Evolutionary conservation across 176 grass and related monocot genomes (phyloP), one percentile per base, ranked within the genome.

Genomic region (Zea luxurians): DNA sequence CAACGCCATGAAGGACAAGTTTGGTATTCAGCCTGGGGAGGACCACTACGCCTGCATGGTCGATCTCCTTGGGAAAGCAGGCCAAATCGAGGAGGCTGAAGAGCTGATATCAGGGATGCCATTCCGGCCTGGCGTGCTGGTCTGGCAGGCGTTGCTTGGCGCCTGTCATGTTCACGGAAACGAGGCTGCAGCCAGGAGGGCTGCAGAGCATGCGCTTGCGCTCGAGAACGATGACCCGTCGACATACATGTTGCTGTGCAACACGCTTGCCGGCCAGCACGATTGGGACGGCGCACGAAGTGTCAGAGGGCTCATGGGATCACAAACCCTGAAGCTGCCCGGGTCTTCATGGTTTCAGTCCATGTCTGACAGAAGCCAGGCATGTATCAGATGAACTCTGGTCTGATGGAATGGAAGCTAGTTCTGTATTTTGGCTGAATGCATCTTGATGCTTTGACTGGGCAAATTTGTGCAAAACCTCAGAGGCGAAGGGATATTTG

Each of bases 21-120:
- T 90, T 45, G 55, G 83, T 0, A 10, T 90, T 20, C 8, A 81
- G 8, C 88, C 80, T 1, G 80, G 65, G 1, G 88, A 93, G 72
- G 91, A 93, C 45, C 91, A 90, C 73, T 88, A 86, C 3, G 85
- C 88, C 8, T 93, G 91, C 72, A 90, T 90, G 85, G 82, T 93
- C 1, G 83, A 88, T 83, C 91, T 93, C 48, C 88, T 93, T 5
- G 85, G 76, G 12, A 93, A 82, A 57, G 83, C 88, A 78, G 88
- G 88, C 37, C 74, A 38, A 1, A 87, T 83, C 40, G 71, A 72
- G 15, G 83, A 93, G 12, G 85, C 85, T 9, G 68, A 90, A 63
- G 80, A 81, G 34, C 70, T 93, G 62, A 88, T 93, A 61, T 72
- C 61, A 18, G 82, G 55, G 70, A 90, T 86, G 79, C 77, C 83